Base-by-base conservation (phyloP, 2,329 filamentous ascomycete genomes). In the Alternaria consortialis region DNA sequence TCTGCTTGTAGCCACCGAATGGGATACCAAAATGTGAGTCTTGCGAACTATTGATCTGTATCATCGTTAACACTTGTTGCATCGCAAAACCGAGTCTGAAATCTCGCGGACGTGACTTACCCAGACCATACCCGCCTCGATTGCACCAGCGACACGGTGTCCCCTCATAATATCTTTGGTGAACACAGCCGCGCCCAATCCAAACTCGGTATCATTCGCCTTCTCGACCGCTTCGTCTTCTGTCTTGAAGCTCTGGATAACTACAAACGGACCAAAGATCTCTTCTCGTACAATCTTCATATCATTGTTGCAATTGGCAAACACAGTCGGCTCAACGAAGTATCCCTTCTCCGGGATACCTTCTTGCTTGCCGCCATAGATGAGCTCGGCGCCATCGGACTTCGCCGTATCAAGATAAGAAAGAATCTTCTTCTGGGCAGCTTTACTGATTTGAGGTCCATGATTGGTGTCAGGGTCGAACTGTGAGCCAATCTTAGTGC, bases 111-210 rank as follows among this genome's bases (percentile, higher is more conserved):
- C 27, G 8, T 29, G 15, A 7, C 15, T 37, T 13, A 47, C 43
- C 50, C 50, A 53, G 11, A 85, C 81, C 40, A 71, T 84, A 6
- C 84, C 84, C 8, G 83, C 80, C 60, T 83, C 74, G 20, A 86
- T 53, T 13, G 34, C 37, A 39, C 67, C 29, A 73, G 70, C 43
- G 20, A 43, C 40, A 1, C 40, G 40, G 12, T 25, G 40, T 7
- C 40, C 40, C 74, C 8, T 47, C 54, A 51, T 39, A 37, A 57
- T 34, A 15, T 57, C 54, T 17, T 40, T 43, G 52, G 75, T 78
- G 82, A 83, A 87, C 6, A 86, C 83, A 13, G 81, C 84, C 5
- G 81, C 82, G 12, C 83, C 84, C 1, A 86, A 78, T 17, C 84
- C 84, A 32, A 78, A 77, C 31, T 78, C 75, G 13, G 75, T 79